These are phyloP conservation scores for Aspergillus cavernicola DNA, from an alignment of 495 filamentous ascomycete genomes.

Conservation along the genomic window DNA sequence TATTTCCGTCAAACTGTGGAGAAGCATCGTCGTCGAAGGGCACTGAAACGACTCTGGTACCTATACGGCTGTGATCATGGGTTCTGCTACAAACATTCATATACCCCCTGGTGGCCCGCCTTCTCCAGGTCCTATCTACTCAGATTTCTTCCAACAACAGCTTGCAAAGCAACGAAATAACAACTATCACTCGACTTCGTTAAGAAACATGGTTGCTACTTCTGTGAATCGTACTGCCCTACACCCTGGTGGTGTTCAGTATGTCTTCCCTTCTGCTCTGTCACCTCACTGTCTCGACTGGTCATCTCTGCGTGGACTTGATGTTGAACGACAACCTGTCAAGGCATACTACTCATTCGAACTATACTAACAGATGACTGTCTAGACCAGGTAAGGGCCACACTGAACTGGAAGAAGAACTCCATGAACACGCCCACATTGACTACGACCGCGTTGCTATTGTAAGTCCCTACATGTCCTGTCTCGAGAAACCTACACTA, in stretches of 20 bases:
- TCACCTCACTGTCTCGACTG: conserved; percentile 7
- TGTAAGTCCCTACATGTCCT: conserved; percentile 48
- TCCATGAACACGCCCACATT: conserved; percentile 97
- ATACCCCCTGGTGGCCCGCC: conserved; percentile 41
- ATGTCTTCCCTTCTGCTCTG: conserved; percentile 38
- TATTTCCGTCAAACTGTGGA: conserved; percentile 47
- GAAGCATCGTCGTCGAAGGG: conserved; percentile 26
- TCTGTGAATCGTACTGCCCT: conserved; percentile 85
- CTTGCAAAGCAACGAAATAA: conserved; percentile 56
- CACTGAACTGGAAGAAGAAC: conserved; percentile 95
- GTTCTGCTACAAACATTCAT: conserved; percentile 43
- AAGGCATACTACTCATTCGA: too few species aligned
- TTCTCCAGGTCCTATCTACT: conserved; percentile 48
- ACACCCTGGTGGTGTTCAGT: conserved; percentile 91
- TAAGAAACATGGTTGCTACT: conserved; percentile 65
- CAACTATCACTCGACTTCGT: conserved; percentile 61
- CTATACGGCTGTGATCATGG: conserved; percentile 29
- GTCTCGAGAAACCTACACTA: conserved; percentile 5
- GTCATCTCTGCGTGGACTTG: neutral
- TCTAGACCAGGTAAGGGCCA: conserved; percentile 75
- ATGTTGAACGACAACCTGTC: too few species aligned
- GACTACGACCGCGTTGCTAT: conserved; percentile 99
- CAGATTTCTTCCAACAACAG: conserved; percentile 59
- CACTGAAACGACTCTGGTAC: conserved; percentile 28
- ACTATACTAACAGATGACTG: conserved; percentile 28